phyloP scores from a whole-genome alignment of 2,329 filamentous ascomycete species.

The Pyrenophora teres region DNA sequence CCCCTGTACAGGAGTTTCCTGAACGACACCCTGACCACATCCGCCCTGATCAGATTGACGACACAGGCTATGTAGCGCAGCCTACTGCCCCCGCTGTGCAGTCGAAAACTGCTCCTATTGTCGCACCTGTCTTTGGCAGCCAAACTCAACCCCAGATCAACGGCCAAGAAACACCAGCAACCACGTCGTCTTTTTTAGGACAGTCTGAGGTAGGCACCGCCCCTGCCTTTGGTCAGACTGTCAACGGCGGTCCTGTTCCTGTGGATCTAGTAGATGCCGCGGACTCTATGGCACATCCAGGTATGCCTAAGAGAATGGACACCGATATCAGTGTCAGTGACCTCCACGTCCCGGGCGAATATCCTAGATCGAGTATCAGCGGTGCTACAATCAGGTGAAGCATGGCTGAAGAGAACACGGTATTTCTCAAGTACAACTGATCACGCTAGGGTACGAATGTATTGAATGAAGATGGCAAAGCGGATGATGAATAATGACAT shows the following conservation, averaged over 20 bases:
- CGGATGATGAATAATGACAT: background rate
- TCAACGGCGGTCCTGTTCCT: constrained; percentile 38
- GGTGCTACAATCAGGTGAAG: background rate
- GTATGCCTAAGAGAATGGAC: constrained; percentile 50
- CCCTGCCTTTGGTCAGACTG: constrained; percentile 30
- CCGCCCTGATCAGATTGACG: constrained; percentile 17
- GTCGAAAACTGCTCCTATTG: constrained; percentile 16
- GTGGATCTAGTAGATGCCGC: constrained; percentile 23
- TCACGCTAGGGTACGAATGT: background rate
- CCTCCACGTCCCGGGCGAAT: constrained; percentile 72
- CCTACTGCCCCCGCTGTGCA: constrained; percentile 8
- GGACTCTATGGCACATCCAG: constrained; percentile 50
- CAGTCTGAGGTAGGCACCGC: constrained; percentile 33
- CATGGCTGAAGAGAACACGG: background rate
- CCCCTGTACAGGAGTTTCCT: constrained; percentile 12
- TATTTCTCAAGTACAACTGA: constrained; percentile 2
- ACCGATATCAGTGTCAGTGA: constrained; percentile 62
- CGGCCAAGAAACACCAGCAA: constrained; percentile 21
- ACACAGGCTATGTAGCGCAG: constrained; percentile 11
- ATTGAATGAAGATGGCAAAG: too few relatives aligned
- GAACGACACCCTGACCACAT: constrained; percentile 22
- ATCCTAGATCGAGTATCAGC: constrained; percentile 48
- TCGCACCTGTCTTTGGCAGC: constrained; percentile 8
- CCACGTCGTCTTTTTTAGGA: constrained; percentile 40
- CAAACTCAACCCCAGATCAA: constrained; percentile 16